Evolutionary conservation across 208 protist species (phyloP).

Genomic region (Tritrichomonas musculus): DNA sequence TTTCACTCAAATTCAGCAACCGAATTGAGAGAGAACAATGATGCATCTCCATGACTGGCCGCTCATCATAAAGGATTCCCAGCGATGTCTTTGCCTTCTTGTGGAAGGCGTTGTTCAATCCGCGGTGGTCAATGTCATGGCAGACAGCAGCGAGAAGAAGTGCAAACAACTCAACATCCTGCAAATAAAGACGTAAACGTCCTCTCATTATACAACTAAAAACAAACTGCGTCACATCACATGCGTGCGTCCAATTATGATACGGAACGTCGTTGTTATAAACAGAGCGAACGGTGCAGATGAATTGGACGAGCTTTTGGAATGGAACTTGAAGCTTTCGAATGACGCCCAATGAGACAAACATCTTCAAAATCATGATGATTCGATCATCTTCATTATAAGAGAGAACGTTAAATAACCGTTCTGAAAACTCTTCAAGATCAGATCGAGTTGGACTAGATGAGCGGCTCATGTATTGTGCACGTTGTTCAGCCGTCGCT

Average conservation of each 20-base stretch:
- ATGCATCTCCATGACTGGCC: slow-evolving; percentile 58
- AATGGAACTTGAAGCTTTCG: slow-evolving; percentile 16
- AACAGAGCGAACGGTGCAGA: neutral
- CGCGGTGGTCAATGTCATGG: slow-evolving; percentile 90
- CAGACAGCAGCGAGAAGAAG: slow-evolving; percentile 69
- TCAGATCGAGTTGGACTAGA: neutral
- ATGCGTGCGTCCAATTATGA: slow-evolving; percentile 5
- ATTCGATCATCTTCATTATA: slow-evolving; percentile 25
- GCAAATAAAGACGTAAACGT: neutral
- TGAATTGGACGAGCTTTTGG: neutral
- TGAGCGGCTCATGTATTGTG: neutral
- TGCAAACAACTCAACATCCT: slow-evolving; percentile 68
- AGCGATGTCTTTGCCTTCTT: slow-evolving; percentile 69
- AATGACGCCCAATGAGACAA: neutral
- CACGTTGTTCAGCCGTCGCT: neutral
- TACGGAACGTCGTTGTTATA: neutral
- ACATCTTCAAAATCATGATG: slow-evolving; percentile 2
- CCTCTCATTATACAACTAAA: neutral
- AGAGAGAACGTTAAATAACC: neutral
- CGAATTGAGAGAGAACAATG: slow-evolving; percentile 47
- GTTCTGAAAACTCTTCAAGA: neutral
- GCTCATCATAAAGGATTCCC: slow-evolving; percentile 65
- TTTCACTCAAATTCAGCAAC: neutral
- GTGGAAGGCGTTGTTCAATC: slow-evolving; percentile 87
- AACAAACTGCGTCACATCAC: neutral